Conservation (phyloP, 257 asterid genomes). For the Solanum habrochaites region DNA sequence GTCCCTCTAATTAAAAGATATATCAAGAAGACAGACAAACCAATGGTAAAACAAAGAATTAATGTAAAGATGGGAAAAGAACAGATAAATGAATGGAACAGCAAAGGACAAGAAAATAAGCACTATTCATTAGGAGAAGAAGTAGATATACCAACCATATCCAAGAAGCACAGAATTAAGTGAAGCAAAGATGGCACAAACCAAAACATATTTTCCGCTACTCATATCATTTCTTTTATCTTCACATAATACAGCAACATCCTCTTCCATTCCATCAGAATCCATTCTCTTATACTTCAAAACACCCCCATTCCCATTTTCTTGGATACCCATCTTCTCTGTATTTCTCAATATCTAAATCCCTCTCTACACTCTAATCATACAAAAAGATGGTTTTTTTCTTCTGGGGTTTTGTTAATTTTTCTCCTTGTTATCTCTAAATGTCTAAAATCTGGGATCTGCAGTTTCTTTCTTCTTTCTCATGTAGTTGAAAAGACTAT, state of each 20-base stretch:
- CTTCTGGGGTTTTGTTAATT: not conserved
- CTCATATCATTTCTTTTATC: not conserved
- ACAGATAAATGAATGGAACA: not conserved
- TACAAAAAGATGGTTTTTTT: not conserved
- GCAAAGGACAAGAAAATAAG: not conserved
- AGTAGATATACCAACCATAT: slow-evolving; percentile 30
- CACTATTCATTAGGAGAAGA: not conserved
- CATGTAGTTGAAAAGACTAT: not conserved
- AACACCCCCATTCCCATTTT: slow-evolving; percentile 15
- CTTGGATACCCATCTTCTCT: slow-evolving; percentile 22
- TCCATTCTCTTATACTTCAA: slow-evolving; percentile 20
- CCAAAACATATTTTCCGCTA: slow-evolving; percentile 34
- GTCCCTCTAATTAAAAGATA: not conserved
- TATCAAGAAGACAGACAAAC: not conserved
- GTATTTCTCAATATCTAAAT: not conserved
- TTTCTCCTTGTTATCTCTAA: not conserved
- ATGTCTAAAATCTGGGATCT: not conserved
- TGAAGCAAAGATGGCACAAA: slow-evolving; percentile 55
- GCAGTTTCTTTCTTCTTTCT: not conserved
- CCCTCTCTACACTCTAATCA: not conserved
- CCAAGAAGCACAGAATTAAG: slow-evolving; percentile 61
- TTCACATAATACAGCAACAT: slow-evolving; percentile 4
- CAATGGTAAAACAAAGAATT: not conserved
- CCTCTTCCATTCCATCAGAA: slow-evolving; percentile 2
- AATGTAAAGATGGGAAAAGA: not conserved